phyloP scores from a whole-genome alignment of 129 eudicot species.

The Escallonia rubra region DNA sequence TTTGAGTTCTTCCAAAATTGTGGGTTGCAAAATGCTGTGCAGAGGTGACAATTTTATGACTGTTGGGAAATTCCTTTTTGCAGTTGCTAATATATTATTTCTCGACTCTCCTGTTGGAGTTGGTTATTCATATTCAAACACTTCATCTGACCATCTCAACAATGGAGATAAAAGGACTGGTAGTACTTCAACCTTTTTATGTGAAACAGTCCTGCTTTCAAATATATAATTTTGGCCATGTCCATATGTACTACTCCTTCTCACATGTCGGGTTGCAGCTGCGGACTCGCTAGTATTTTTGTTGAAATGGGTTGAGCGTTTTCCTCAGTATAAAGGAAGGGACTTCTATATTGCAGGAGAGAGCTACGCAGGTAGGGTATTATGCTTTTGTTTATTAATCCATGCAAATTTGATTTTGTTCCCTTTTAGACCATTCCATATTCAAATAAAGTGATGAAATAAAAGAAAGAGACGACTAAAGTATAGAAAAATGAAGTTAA shows the following conservation, averaged over 20 bases:
- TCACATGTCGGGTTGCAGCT: conserved; percentile 45
- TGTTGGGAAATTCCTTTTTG: conserved; percentile 12
- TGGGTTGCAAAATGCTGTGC: too few species aligned
- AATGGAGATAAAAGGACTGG: conserved; percentile 96
- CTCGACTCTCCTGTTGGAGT: conserved; percentile 97
- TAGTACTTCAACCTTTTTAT: conserved; percentile 24
- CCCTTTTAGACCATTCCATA: neutral
- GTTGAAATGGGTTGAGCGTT: conserved; percentile 79
- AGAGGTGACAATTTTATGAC: too few species aligned
- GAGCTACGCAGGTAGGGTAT: conserved; percentile 80
- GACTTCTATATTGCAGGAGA: conserved; percentile 85
- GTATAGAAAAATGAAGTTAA: too few species aligned
- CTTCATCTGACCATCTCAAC: conserved; percentile 58
- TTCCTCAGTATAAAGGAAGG: conserved; percentile 92
- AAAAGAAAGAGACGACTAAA: too few species aligned
- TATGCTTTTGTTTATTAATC: neutral
- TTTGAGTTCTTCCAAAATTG: too few species aligned
- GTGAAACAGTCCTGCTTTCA: neutral
- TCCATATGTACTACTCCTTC: neutral
- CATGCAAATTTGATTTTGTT: neutral
- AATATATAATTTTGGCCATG: neutral
- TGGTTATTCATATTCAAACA: conserved; percentile 92
- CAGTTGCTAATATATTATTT: conserved; percentile 87
- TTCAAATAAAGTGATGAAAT: neutral
- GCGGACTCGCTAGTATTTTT: conserved; percentile 67